These are phyloP conservation scores for Pseudogymnoascus sp. DNA, from an alignment of 2,329 filamentous ascomycete species.

Conservation along the genomic window DNA sequence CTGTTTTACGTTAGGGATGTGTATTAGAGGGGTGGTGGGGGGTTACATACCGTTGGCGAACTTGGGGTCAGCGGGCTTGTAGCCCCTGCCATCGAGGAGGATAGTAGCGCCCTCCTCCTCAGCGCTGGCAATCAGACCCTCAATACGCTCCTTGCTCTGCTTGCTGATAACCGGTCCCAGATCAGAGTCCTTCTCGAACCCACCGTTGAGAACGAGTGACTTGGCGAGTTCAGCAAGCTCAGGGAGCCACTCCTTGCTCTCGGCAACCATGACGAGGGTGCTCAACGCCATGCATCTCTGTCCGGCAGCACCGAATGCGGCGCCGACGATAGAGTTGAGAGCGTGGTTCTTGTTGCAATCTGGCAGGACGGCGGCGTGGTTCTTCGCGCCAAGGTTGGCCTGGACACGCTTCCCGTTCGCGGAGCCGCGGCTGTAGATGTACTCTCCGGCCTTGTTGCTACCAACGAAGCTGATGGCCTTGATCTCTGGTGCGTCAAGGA, in stretches of 20 bases:
- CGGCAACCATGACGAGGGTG: slow-evolving; percentile 74
- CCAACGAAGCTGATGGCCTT: slow-evolving; percentile 84
- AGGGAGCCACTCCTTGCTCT: slow-evolving; percentile 73
- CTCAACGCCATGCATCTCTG: slow-evolving; percentile 83
- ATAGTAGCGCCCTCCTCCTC: slow-evolving; percentile 76
- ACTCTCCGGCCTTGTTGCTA: slow-evolving; percentile 80
- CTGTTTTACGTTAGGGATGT: not conserved
- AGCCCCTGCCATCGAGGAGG: slow-evolving; percentile 70
- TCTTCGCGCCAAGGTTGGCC: slow-evolving; percentile 82
- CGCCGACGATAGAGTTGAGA: slow-evolving; percentile 73
- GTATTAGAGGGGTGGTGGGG: not conserved
- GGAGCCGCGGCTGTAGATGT: slow-evolving; percentile 70
- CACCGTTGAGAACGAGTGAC: slow-evolving; percentile 64
- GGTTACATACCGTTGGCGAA: slow-evolving; percentile 59
- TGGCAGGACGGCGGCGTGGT: slow-evolving; percentile 75
- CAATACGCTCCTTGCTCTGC: slow-evolving; percentile 70
- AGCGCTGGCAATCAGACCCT: slow-evolving; percentile 64
- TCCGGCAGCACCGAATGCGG: slow-evolving; percentile 76
- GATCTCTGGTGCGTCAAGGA: slow-evolving; percentile 75
- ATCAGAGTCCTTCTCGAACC: slow-evolving; percentile 72
- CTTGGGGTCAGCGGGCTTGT: slow-evolving; percentile 53
- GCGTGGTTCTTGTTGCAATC: slow-evolving; percentile 89
- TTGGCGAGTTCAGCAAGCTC: slow-evolving; percentile 72
- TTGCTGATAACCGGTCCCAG: slow-evolving; percentile 75
- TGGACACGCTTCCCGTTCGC: slow-evolving; percentile 84